A percentile compares a stretch with the other conserved stretches of the same genome.
Conservation (phyloP, 345 rosid genomes). For the Syzygium oleosum region DNA sequence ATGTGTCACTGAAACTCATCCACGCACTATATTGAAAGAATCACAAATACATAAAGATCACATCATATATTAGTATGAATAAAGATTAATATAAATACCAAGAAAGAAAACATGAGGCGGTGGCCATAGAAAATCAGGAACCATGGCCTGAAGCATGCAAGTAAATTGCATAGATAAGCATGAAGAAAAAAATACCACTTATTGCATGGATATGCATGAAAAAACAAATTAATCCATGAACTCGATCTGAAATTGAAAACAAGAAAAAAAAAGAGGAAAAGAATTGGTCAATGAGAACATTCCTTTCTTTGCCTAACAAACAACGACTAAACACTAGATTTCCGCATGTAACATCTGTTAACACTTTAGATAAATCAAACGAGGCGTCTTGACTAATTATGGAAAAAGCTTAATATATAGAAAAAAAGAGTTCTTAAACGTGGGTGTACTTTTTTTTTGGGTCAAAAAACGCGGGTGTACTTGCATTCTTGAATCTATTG, state of each 20-base stretch:
- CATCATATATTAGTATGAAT: neutral
- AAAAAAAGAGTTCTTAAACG: neutral
- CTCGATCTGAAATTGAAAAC: neutral
- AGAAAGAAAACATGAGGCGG: neutral
- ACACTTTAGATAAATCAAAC: neutral
- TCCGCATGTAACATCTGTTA: neutral
- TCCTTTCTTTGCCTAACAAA: neutral
- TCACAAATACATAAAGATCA: neutral
- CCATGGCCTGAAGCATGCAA: neutral
- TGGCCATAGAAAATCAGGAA: neutral
- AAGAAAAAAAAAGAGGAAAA: neutral
- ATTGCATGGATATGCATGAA: neutral
- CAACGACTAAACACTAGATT: neutral
- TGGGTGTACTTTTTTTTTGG: too few species aligned
- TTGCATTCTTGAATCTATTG: neutral
- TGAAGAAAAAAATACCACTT: neutral
- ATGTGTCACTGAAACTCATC: neutral
- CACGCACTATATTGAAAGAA: too few species aligned
- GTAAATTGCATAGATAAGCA: neutral
- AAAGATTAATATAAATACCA: neutral
- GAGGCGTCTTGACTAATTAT: neutral
- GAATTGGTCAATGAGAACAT: neutral
- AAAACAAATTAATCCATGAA: neutral
- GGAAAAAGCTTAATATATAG: neutral
- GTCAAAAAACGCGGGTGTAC: neutral